Base-by-base conservation (phyloP, 1,284 basidiomycete genomes). In the Naganishia sp. region DNA sequence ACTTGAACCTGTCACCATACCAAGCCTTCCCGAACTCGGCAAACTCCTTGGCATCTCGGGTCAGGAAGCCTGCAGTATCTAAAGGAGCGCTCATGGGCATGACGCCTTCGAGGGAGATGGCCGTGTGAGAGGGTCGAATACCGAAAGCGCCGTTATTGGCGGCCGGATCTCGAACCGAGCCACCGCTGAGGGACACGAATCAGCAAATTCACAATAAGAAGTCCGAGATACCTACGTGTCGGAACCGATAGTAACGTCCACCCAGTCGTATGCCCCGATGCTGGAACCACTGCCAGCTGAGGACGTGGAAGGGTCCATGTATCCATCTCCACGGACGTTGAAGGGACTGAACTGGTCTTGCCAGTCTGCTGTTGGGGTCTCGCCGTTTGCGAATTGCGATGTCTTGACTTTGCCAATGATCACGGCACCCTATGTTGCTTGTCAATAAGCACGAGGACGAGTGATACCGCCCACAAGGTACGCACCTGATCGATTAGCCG, bases 371-470 rank as follows among this genome's bases (percentile, higher is more conserved):
- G 84, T 85, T 0, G 84, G 83, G 18, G 78, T 75, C 45, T 84
- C 83, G 5, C 84, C 84, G 68, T 85, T 84, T 13, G 85, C 84
- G 68, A 86, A 86, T 70, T 84, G 83, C 11, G 83, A 83, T 3
- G 83, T 84, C 68, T 84, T 84, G 4, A 83, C 82, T 70, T 84
- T 84, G 42, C 83, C 84, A 5, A 86, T 78, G 66, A 85, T 77
- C 16, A 82, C 75, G 18, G 83, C 82, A 16, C 85, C 85, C 59
- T 82, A 48, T 16, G 21, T n/a, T 6, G 6, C n/a, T 33, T 31
- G 48, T 49, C 21, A 21, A 21, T 21, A 21, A 21, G 21, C 21
- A 21, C 21, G 21, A 21, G 21, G 21, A 21, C 21, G 21, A 21
- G 21, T 21, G 21, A 21, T 21, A 21, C 21, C 21, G 21, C 21